Evolutionary conservation across 192 early-diverging fungal genomes (phyloP).

Genomic region (Jimgerdemannia flammicorona): DNA sequence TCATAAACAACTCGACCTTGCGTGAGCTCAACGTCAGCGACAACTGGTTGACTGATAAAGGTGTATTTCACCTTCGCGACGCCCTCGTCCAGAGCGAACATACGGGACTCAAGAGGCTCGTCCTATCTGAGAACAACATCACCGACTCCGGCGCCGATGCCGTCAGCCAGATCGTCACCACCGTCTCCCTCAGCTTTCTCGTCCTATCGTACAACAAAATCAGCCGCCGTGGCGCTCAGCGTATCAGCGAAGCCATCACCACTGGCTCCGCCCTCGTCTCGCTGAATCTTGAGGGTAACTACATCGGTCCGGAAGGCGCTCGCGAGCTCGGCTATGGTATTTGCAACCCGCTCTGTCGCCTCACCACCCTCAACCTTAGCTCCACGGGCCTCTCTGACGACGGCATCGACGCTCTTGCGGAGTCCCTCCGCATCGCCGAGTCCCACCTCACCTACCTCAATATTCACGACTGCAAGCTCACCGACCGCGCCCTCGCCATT

Average conservation of each 20-base stretch:
- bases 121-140: neutral
- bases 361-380: neutral
- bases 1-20: neutral
- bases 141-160: neutral
- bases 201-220: neutral
- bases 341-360: neutral
- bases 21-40: neutral
- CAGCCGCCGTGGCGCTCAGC: neutral
- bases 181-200: neutral
- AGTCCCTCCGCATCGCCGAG: neutral
- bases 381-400: neutral
- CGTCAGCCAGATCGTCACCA: neutral
- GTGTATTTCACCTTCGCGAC: neutral
- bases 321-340: neutral
- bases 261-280: neutral
- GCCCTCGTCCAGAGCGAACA: neutral
- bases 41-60: neutral
- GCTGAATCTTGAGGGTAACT: neutral
- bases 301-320: neutral
- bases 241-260: neutral
- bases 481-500: slow-evolving; percentile 2
- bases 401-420: slow-evolving; percentile 3
- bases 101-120: neutral
- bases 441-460: slow-evolving; percentile 4
- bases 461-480: neutral